Evolutionary conservation across 768 basidiomycete species (phyloP).

Genomic region (Pulveroboletus sp.): DNA sequence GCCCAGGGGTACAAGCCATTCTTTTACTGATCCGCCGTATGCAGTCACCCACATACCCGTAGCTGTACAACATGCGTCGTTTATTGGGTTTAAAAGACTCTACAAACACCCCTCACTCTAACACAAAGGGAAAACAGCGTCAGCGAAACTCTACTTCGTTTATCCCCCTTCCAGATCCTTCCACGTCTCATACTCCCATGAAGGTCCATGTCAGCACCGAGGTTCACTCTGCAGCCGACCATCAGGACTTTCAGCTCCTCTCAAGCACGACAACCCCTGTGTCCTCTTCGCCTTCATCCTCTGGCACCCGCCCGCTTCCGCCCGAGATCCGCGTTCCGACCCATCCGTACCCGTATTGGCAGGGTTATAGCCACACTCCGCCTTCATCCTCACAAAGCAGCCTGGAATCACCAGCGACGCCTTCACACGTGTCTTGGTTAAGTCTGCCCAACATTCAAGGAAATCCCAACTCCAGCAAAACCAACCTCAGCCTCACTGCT

Average conservation of each 20-base stretch:
- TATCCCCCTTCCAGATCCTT: constrained; percentile 2
- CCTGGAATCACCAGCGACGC: constrained; percentile 32
- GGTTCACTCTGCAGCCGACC: constrained; percentile 21
- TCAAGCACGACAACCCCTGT: constrained; percentile 15
- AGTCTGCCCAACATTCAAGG: constrained; percentile 10
- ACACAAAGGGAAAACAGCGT: constrained; percentile 26
- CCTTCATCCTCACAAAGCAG: constrained; percentile 31
- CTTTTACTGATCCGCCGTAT: constrained; percentile 15
- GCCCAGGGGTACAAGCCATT: constrained; percentile 7
- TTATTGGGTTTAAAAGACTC: constrained; percentile 28
- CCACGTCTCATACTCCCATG: constrained; percentile 11
- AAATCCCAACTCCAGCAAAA: constrained; percentile 5
- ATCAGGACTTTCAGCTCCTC: constrained; percentile 15
- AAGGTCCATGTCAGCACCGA: constrained; percentile 31
- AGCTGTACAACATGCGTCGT: constrained; percentile 28
- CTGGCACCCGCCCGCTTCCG: constrained; percentile 21
- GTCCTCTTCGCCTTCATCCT: constrained; percentile 22
- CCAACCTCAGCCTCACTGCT: constrained; percentile 1
- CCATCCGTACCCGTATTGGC: constrained; percentile 36
- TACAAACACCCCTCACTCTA: constrained; percentile 5
- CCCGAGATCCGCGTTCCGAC: constrained; percentile 32
- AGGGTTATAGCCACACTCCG: constrained; percentile 27
- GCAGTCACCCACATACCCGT: constrained; percentile 11
- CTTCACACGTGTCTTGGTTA: constrained; percentile 42
- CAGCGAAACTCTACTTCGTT: constrained; percentile 13